These are phyloP conservation scores for Leptographium galeiforme DNA, from an alignment of 2,329 filamentous ascomycete genomes.

Conservation along the genomic window DNA sequence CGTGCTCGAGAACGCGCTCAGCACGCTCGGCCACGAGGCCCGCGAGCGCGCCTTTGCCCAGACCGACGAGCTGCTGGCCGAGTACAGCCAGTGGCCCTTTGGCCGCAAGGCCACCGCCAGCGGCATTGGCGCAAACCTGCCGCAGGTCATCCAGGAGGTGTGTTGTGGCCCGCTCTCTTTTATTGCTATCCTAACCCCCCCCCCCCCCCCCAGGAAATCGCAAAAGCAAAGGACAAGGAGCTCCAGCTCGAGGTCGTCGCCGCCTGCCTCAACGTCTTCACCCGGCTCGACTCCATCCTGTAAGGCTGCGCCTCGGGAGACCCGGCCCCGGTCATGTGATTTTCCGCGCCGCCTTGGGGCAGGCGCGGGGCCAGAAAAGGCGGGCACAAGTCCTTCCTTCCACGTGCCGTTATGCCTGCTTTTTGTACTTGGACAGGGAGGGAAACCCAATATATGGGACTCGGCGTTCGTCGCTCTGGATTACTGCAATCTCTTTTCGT, in stretches of 20 bases:
- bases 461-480: slow-evolving; percentile 1
- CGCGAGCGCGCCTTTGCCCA: slow-evolving; percentile 91
- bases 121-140: slow-evolving; percentile 84
- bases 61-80: slow-evolving; percentile 87
- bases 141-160: slow-evolving; percentile 69
- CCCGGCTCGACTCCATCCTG: slow-evolving; percentile 87
- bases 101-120: slow-evolving; percentile 65
- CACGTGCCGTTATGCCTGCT: background rate
- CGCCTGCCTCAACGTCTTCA: slow-evolving; percentile 94
- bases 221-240: slow-evolving; percentile 80
- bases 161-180: slow-evolving; percentile 8
- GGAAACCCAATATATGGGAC: slow-evolving; percentile 5
- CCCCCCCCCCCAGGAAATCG: slow-evolving; percentile 49
- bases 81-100: slow-evolving; percentile 98
- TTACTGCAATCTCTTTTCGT: background rate
- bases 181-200: background rate
- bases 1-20: slow-evolving; percentile 93
- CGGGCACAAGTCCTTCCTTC: no score
- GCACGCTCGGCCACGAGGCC: slow-evolving; percentile 84
- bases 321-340: background rate
- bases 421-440: slow-evolving; percentile 8
- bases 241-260: slow-evolving; percentile 94
- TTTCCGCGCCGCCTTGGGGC: background rate
- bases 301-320: slow-evolving; percentile 29
- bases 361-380: no score